Evolutionary conservation across 1,284 basidiomycete genomes (phyloP).

Genomic region (Microbotryomycetes sp.): DNA sequence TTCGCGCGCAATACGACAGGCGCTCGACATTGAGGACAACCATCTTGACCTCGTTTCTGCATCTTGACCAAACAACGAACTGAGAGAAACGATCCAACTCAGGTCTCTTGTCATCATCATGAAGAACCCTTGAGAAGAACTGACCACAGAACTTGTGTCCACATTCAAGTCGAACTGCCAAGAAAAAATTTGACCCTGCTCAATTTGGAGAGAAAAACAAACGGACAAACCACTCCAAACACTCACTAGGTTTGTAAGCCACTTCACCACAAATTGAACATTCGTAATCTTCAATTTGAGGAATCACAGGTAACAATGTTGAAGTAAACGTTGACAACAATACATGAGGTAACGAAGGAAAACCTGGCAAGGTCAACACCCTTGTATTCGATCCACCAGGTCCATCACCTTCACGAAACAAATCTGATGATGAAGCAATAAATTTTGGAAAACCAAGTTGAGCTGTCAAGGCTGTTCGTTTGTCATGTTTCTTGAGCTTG

Average conservation of each 20-base stretch:
- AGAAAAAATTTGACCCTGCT: too few relatives aligned
- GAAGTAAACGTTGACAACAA: conserved; percentile 80
- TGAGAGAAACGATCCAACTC: neutral
- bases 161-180: conserved; percentile 65
- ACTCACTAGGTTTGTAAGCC: conserved; percentile 40
- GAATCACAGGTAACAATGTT: conserved; percentile 74
- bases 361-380: conserved; percentile 36
- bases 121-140: too few relatives aligned
- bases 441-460: conserved; percentile 46
- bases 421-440: conserved; percentile 16
- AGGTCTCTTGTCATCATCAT: too few relatives aligned
- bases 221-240: neutral
- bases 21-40: conserved; percentile 82
- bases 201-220: too few relatives aligned
- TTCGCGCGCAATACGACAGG: conserved; percentile 68
- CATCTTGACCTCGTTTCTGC: conserved; percentile 70
- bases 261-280: conserved; percentile 47
- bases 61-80: conserved; percentile 80
- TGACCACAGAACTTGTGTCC: conserved; percentile 87
- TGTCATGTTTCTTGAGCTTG: conserved; percentile 82
- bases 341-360: conserved; percentile 62
- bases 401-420: neutral
- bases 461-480: conserved; percentile 62
- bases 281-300: conserved; percentile 64
- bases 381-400: neutral